These are phyloP conservation scores for Zymoseptoria passerinii DNA, from an alignment of 2,329 filamentous ascomycete genomes.

Conservation along the genomic window DNA sequence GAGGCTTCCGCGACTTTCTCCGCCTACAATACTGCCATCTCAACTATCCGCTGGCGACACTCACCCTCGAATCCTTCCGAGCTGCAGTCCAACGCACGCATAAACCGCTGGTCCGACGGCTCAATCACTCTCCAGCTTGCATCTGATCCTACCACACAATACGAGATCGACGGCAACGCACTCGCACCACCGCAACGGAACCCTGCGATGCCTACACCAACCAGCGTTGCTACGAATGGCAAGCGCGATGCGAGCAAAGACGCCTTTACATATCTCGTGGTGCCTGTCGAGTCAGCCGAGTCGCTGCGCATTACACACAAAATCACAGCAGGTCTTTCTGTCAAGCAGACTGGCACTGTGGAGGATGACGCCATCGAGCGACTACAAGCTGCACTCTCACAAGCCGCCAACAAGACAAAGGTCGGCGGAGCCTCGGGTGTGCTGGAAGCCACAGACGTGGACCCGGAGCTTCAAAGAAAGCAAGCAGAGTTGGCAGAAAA, in stretches of 20 bases:
- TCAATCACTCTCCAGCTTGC: slow-evolving; percentile 68
- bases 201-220: slow-evolving; percentile 43
- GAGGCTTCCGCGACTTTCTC: slow-evolving; percentile 44
- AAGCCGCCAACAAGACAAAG: slow-evolving; percentile 50
- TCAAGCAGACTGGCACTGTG: slow-evolving; percentile 58
- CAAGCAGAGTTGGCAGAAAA: slow-evolving; percentile 67
- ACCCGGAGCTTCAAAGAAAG: slow-evolving; percentile 67
- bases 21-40: slow-evolving; percentile 56
- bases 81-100: slow-evolving; percentile 65
- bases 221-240: slow-evolving; percentile 26
- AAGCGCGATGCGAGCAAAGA: slow-evolving; percentile 51
- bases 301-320: slow-evolving; percentile 67
- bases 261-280: slow-evolving; percentile 66
- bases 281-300: slow-evolving; percentile 59
- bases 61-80: slow-evolving; percentile 56
- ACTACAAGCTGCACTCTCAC: slow-evolving; percentile 59
- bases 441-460: slow-evolving; percentile 61
- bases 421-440: slow-evolving; percentile 46
- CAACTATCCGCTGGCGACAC: slow-evolving; percentile 61
- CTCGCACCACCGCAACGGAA: slow-evolving; percentile 54
- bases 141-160: slow-evolving; percentile 58
- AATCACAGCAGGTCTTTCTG: slow-evolving; percentile 62
- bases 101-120: slow-evolving; percentile 73
- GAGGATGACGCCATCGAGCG: slow-evolving; percentile 64
- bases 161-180: slow-evolving; percentile 62